Evolutionary conservation across 1,284 basidiomycete genomes (phyloP), one percentile per base, ranked within the genome.

Genomic region (Cystobasidium slooffiae): DNA sequence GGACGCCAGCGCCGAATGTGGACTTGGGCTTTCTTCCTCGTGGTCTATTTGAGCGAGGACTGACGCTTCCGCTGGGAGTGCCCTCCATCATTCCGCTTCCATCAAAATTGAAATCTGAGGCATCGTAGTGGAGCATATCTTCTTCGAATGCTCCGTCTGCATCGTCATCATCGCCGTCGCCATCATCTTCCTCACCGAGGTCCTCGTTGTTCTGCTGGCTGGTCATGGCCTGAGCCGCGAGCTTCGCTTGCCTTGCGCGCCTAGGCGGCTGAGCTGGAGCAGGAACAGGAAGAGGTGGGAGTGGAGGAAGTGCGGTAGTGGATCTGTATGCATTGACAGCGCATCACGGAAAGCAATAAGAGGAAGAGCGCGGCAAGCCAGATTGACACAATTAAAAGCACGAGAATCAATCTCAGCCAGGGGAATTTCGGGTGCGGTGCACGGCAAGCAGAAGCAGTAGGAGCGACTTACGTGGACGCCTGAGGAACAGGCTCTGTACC

Each of bases 181-280:
- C 74, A 46, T 64, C 74, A 64, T 62, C 74, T 43, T 75, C 74
- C 20, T 69, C 74, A n/a, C 68, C 74, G 6, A 22, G 62, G 18
- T 56, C 58, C 14, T 70, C 67, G 52, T 39, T 46, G 12, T 24
- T n/a, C 69, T 53, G 69, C 49, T 53, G 58, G 37, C 47, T 72
- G 14, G 56, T 52, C 20, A 59, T 72, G 24, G 58, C 52, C 41
- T 52, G 56, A 16, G 55, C 68, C 31, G 46, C 46, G 9, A 69
- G 12, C 46, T 69, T 58, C 16, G 69, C 58, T 20, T 72, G 58
- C 24, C 61, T 52, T 37, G 61, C 59, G 39, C 56, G 46, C n/a
- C 59, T 41, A 49, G 69, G 69, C 59, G 47, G 61, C 37, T 61
- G 69, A 24, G 59, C 56, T 31, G 64, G 64, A 39, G 64, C 64